Percentiles rank a stretch among this genome's conserved stretches.
Conservation (phyloP, 352 stramenopile genomes). For the Pythium chondricola region DNA sequence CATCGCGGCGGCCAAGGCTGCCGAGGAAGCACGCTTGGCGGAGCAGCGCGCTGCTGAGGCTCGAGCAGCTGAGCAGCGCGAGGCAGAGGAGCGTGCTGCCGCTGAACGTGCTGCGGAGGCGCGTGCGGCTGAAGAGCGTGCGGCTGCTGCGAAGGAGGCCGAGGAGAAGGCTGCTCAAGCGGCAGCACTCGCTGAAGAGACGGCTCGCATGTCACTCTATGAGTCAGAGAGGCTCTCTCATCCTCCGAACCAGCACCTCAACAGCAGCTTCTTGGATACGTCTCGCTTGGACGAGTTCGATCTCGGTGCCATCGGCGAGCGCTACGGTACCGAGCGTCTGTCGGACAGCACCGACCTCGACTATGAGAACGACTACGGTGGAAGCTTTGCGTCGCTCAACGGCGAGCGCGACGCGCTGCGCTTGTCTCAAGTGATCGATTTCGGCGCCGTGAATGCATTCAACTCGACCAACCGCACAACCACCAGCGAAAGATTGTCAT, state of each 20-base stretch:
- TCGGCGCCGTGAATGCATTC: conserved; percentile 50
- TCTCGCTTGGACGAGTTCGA: conserved; percentile 64
- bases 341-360: conserved; percentile 67
- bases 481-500: conserved; percentile 29
- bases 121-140: conserved; percentile 20
- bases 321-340: conserved; percentile 35
- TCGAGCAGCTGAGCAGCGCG: conserved; percentile 17
- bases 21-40: conserved; percentile 23
- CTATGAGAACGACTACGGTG: conserved; percentile 45
- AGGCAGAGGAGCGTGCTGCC: conserved; percentile 33
- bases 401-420: conserved; percentile 60
- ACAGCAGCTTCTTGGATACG: conserved; percentile 20
- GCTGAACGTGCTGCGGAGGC: conserved; percentile 20
- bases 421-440: conserved; percentile 73
- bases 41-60: conserved; percentile 20
- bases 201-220: conserved; percentile 8
- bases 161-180: conserved; percentile 16
- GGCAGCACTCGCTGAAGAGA: conserved; percentile 11
- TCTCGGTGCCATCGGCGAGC: conserved; percentile 38
- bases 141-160: conserved; percentile 18
- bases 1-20: conserved; percentile 4
- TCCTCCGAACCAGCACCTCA: conserved; percentile 3
- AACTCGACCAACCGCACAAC: conserved; percentile 19
- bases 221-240: conserved; percentile 16
- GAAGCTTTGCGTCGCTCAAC: conserved; percentile 40